phyloP scores from a whole-genome alignment of 805 yeast species.

The Hanseniaspora clermontiae region DNA sequence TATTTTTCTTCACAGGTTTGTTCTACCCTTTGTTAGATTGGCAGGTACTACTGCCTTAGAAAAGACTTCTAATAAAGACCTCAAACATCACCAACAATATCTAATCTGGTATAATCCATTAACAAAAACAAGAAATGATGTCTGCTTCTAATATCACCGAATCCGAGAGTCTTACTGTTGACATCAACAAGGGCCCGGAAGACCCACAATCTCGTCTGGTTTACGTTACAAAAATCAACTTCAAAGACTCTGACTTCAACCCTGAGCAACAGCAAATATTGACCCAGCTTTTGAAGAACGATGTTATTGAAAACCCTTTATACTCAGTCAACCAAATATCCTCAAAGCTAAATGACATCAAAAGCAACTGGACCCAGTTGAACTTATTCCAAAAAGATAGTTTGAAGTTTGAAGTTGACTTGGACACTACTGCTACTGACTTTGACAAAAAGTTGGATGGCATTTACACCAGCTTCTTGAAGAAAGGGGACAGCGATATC shows the following conservation, averaged over 20 bases:
- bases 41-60: too few species aligned
- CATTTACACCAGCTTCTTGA: not conserved
- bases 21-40: too few species aligned
- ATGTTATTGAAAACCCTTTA: conserved; percentile 9
- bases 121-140: too few species aligned
- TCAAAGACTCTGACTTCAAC: not conserved
- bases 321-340: not conserved
- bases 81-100: too few species aligned
- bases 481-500: not conserved
- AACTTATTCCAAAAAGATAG: not conserved
- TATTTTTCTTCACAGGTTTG: too few species aligned
- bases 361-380: conserved; percentile 1
- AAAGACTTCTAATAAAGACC: too few species aligned
- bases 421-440: not conserved
- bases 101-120: too few species aligned
- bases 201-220: not conserved
- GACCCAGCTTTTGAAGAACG: not conserved
- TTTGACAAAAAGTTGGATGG: not conserved
- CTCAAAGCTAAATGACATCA: not conserved
- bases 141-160: not conserved
- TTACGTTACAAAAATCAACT: conserved; percentile 5
- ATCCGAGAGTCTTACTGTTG: not conserved
- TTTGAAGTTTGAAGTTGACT: not conserved
- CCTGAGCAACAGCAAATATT: not conserved
- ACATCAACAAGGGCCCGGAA: not conserved